Evolutionary conservation across 345 rosid species (phyloP), one percentile per base, ranked within the genome.

Genomic region (Lepidium didymum): DNA sequence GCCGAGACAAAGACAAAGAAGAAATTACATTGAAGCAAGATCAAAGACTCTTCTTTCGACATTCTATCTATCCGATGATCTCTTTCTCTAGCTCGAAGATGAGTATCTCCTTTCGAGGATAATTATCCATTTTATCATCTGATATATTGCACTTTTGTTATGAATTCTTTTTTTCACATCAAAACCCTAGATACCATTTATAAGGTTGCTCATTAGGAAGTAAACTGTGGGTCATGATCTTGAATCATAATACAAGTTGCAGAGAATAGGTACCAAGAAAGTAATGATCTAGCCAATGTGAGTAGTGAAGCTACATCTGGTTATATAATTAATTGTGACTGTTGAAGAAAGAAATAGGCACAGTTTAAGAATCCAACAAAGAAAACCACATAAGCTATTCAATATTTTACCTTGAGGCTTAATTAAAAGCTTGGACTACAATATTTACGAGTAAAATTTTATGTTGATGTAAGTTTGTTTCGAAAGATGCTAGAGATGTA

Each of bases 1-100:
- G 81, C 72, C n/a, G 83, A 81, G 81, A 69, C 61, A 37, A 90
- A 78, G 82, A 74, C 62, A 15, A 88, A 69, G 75, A 75, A 49
- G 70, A 75, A 75, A 27, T 9, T 1, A 53, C 66, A 51, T 34
- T 75, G 70, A 75, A 49, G 49, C 33, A 12, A 38, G 4, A 6
- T 40, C 10, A 8, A 10, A 36, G 7, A 19, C 36, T 68, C 44
- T 10, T 31, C 43, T 44, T 44, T 3, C 15, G n/a, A 43, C 51
- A 54, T 37, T 62, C 18, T 62, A 16, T 41, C n/a, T 74, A 34
- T 11, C 53, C 53, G 14, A 27, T 50, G 8, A 10, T 36, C 56
- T 60, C 59, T 37, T 59, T 10, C 3, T 36, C 62, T 38, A 46
- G 52, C 52, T 21, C 10, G n/a, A 57, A 37, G 3, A 57, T 38